These are phyloP conservation scores for Cryptosporidium felis DNA, from an alignment of 169 alveolate genomes.

Conservation along the genomic window DNA sequence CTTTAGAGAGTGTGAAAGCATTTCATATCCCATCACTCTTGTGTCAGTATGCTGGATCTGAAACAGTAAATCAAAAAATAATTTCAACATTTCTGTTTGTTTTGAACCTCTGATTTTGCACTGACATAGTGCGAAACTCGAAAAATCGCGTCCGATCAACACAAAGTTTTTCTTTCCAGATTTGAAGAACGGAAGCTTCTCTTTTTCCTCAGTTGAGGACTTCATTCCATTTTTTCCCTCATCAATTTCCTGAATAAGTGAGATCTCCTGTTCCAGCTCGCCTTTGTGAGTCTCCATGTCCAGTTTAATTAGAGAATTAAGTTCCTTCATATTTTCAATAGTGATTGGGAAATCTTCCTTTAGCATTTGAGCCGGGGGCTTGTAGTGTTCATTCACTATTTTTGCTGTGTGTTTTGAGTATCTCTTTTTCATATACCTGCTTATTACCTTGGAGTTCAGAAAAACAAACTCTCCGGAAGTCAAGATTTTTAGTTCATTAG, in stretches of 20 bases:
- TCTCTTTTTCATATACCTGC: constrained; percentile 1
- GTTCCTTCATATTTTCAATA: constrained; percentile 29
- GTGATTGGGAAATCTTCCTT: constrained; percentile 58
- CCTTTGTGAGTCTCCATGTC: constrained; percentile 2
- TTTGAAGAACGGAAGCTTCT: constrained; percentile 3
- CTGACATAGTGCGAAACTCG: constrained; percentile 43
- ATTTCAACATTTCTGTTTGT: constrained; percentile 15
- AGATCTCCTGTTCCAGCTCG: constrained; percentile 3
- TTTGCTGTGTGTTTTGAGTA: constrained; percentile 43
- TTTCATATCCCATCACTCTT: constrained; percentile 20
- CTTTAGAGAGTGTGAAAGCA: constrained; percentile 55
- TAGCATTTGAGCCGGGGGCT: not conserved
- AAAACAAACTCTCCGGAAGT: constrained; percentile 40
- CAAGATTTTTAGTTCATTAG: constrained; percentile 14
- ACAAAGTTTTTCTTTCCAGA: constrained; percentile 26
- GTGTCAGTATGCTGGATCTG: constrained; percentile 44
- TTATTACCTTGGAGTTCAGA: constrained; percentile 9
- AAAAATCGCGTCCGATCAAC: constrained; percentile 44
- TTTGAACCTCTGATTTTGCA: constrained; percentile 39
- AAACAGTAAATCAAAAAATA: constrained; percentile 35
- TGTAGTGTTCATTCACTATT: constrained; percentile 14
- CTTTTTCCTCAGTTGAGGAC: not conserved
- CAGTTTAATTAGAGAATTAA: constrained; percentile 5
- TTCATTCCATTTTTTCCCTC: not conserved
- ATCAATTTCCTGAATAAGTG: not conserved